Evolutionary conservation across 495 filamentous ascomycete genomes (phyloP), one percentile per base, ranked within the genome.

Genomic region (Schizothecium vesticola): DNA sequence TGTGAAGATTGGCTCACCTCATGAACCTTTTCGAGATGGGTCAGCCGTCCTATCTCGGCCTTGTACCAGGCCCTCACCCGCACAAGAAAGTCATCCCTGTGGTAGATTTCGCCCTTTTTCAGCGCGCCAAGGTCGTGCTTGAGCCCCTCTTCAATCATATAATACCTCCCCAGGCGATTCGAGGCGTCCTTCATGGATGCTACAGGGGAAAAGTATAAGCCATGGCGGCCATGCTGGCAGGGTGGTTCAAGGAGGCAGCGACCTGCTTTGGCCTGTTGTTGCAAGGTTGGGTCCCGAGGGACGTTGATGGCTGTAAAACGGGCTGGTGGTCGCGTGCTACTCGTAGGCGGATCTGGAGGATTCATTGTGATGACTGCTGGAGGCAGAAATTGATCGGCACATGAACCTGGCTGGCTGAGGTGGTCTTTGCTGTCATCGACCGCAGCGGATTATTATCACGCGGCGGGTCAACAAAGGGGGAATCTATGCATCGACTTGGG

Each of bases 1-100:
- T 23, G 22, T 12, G 9, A 33, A 43, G 12, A 9, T 22, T 23
- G 0, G 12, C 66, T 62, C 25, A 71, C 71, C 69, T 65, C 24
- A 9, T 51, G 36, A 3, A 69, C 57, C 11, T 7, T 59, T 10
- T 71, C 59, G 0, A 63, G 28, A 23, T 76, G 71, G 5, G 70
- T 3, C 3, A 66, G 28, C 0, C 76, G 71, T 58, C 75, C 72
- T 9, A 75, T 70, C 61, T 77, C 75, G 58, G 73, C 73, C 61
- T 75, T 78, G 69, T 75, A 78, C 76, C 76, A 78, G 9, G 73
- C 67, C 51, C 64, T 69, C 0, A 69, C 73, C 0, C 74, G 70
- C n/a, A 57, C 63, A 43, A 69, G 70, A 57, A 78, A 78, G 28
- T 77, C 75, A 1, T 67, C 55, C 13, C 25, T 28, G 9, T 22